These are phyloP conservation scores for Trametes sp. DNA, from an alignment of 1,284 basidiomycete species.

Conservation along the genomic window DNA sequence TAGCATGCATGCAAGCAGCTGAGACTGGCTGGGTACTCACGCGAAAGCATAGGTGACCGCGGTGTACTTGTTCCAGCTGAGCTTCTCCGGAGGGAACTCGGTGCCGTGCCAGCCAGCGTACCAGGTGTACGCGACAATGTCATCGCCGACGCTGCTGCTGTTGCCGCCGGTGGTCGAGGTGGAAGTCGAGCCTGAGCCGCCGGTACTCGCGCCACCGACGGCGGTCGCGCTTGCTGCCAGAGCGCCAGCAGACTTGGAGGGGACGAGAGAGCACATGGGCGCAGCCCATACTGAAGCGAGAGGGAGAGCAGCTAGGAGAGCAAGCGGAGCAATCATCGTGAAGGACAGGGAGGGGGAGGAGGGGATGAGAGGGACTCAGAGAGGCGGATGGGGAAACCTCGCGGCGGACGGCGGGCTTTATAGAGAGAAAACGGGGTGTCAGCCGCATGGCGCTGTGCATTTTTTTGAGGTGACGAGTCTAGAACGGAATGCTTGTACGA, in stretches of 20 bases:
- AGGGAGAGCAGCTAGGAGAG: conserved; percentile 34
- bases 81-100: conserved; percentile 49
- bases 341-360: conserved; percentile 15
- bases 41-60: conserved; percentile 65
- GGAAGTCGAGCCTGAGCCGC: conserved; percentile 13
- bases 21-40: conserved; percentile 46
- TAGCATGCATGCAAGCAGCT: background rate
- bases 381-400: conserved; percentile 7
- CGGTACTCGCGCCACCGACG: conserved; percentile 12
- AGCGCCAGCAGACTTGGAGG: conserved; percentile 23
- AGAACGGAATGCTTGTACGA: background rate
- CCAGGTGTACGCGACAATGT: conserved; percentile 59
- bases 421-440: conserved; percentile 11
- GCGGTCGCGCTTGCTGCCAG: conserved; percentile 11
- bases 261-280: conserved; percentile 40
- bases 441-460: conserved; percentile 15
- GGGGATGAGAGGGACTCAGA: conserved; percentile 11
- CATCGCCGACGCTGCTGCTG: conserved; percentile 23
- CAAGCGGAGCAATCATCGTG: conserved; percentile 37
- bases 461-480: background rate
- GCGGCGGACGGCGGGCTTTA: conserved; percentile 10
- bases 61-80: conserved; percentile 66
- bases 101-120: conserved; percentile 62
- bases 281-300: conserved; percentile 40
- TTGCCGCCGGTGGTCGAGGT: conserved; percentile 4